Percentiles rank a stretch among this genome's conserved stretches.
phyloP scores from a whole-genome alignment of 2,329 filamentous ascomycete species.

The Penicillium sp. region DNA sequence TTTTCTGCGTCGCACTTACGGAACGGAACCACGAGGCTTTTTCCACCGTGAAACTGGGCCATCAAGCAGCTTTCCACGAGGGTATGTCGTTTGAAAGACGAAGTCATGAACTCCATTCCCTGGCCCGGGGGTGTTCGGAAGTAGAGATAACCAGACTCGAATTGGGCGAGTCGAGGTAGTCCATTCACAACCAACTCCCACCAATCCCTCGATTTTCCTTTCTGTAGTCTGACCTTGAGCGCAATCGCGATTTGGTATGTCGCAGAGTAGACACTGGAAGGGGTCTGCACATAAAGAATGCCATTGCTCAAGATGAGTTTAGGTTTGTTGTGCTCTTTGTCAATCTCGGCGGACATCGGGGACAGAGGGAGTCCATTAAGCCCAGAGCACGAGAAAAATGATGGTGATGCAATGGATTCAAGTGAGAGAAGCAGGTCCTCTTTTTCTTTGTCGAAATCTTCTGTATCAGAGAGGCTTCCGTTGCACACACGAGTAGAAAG shows the following conservation, averaged over 20 bases:
- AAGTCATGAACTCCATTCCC: slow-evolving; percentile 33
- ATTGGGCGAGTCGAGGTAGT: slow-evolving; percentile 25
- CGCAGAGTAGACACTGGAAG: slow-evolving; percentile 10
- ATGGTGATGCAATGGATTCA: not conserved
- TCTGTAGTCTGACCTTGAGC: slow-evolving; percentile 14
- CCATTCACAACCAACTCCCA: slow-evolving; percentile 28
- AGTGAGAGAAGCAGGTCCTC: not conserved
- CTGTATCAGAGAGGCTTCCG: slow-evolving; percentile 13
- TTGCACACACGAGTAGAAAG: slow-evolving; percentile 12
- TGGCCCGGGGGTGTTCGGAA: slow-evolving; percentile 27
- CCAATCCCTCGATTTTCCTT: slow-evolving; percentile 26
- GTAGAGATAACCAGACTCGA: slow-evolving; percentile 30
- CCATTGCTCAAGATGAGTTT: slow-evolving; percentile 17
- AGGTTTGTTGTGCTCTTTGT: not conserved
- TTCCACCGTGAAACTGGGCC: slow-evolving; percentile 26
- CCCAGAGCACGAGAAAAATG: not conserved
- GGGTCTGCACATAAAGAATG: slow-evolving; percentile 20
- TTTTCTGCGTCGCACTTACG: slow-evolving; percentile 26
- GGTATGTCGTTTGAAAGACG: slow-evolving; percentile 24
- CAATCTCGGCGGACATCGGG: not conserved
- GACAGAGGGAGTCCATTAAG: not conserved
- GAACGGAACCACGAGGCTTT: slow-evolving; percentile 28
- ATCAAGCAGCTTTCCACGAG: slow-evolving; percentile 32
- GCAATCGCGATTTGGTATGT: slow-evolving; percentile 25
- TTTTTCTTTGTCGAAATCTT: not conserved